A percentile compares a stretch with the other conserved stretches of the same genome.
Conservation (phyloP, 1,284 basidiomycete genomes). For the Stygiomarasmius scandens region DNA sequence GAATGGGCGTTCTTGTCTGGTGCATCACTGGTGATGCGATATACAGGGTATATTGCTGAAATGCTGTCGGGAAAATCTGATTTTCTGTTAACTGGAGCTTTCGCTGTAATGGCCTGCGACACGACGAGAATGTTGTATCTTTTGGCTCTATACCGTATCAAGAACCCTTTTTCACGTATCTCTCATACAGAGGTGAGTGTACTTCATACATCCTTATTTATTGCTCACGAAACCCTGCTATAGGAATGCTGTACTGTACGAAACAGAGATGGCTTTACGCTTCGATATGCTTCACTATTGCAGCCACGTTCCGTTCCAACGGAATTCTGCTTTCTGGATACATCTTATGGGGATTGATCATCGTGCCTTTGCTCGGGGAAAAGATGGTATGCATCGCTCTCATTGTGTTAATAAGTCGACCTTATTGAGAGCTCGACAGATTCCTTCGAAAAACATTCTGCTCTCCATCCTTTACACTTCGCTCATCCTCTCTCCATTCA, state of each 20-base stretch:
- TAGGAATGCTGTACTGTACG: constrained; percentile 67
- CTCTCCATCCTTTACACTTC: constrained; percentile 44
- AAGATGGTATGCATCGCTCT: constrained; percentile 32
- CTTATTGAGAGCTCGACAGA: constrained; percentile 25
- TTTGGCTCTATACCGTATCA: constrained; percentile 72
- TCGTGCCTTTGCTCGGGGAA: constrained; percentile 48
- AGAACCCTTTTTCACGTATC: constrained; percentile 84
- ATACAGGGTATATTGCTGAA: background rate
- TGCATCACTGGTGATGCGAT: constrained; percentile 57
- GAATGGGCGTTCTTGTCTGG: constrained; percentile 90
- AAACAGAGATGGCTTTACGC: constrained; percentile 53
- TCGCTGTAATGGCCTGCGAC: constrained; percentile 48
- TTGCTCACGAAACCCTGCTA: background rate
- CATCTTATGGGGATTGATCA: constrained; percentile 69
- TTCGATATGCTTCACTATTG: constrained; percentile 63
- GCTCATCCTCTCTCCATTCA: constrained; percentile 65
- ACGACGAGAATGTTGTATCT: constrained; percentile 63
- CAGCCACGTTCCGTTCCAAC: constrained; percentile 80
- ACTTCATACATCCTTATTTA: background rate
- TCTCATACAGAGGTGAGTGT: constrained; percentile 71
- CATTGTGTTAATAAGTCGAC: background rate
- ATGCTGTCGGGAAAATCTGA: constrained; percentile 22
- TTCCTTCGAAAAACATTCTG: constrained; percentile 31
- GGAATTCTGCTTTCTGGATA: constrained; percentile 79
- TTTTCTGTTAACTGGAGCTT: constrained; percentile 35